phyloP scores from a whole-genome alignment of 1,284 basidiomycete genomes.

The Xerocomus minutiporus region DNA sequence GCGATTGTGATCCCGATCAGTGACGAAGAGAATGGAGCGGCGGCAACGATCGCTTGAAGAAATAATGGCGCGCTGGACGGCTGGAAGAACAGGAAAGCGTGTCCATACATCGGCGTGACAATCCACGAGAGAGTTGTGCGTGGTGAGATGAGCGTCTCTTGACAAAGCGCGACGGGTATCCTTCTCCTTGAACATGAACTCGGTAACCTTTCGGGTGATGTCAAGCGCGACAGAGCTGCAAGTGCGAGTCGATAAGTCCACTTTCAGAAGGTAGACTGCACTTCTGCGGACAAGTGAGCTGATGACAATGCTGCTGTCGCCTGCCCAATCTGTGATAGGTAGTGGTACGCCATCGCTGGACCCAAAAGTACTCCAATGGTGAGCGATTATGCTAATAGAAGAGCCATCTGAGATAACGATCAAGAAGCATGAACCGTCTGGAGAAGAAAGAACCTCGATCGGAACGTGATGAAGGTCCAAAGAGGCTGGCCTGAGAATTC shows the following conservation, averaged over 20 bases:
- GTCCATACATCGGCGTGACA: slow-evolving; percentile 58
- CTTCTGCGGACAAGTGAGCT: slow-evolving; percentile 44
- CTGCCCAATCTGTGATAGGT: slow-evolving; percentile 27
- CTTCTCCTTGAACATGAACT: slow-evolving; percentile 50
- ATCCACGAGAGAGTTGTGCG: slow-evolving; percentile 50
- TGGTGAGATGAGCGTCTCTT: slow-evolving; percentile 21
- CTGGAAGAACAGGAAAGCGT: slow-evolving; percentile 55
- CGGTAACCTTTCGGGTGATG: slow-evolving; percentile 50
- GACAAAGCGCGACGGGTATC: slow-evolving; percentile 14
- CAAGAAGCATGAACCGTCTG: slow-evolving; percentile 53
- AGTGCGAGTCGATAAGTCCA: slow-evolving; percentile 31
- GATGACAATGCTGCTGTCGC: slow-evolving; percentile 29
- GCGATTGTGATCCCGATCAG: slow-evolving; percentile 32
- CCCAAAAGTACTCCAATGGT: slow-evolving; percentile 56
- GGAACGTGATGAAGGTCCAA: slow-evolving; percentile 38
- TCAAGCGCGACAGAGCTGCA: slow-evolving; percentile 44
- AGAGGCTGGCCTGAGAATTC: slow-evolving; percentile 41
- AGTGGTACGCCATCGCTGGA: slow-evolving; percentile 43
- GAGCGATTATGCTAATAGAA: slow-evolving; percentile 33
- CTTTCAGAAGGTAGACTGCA: slow-evolving; percentile 39
- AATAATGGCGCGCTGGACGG: slow-evolving; percentile 45
- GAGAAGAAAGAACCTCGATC: slow-evolving; percentile 38
- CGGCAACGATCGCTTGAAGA: slow-evolving; percentile 28
- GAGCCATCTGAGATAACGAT: slow-evolving; percentile 25
- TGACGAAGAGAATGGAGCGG: slow-evolving; percentile 41